These are phyloP conservation scores for Persicaria maculosa DNA, from an alignment of 148 eudicot species.

Conservation along the genomic window DNA sequence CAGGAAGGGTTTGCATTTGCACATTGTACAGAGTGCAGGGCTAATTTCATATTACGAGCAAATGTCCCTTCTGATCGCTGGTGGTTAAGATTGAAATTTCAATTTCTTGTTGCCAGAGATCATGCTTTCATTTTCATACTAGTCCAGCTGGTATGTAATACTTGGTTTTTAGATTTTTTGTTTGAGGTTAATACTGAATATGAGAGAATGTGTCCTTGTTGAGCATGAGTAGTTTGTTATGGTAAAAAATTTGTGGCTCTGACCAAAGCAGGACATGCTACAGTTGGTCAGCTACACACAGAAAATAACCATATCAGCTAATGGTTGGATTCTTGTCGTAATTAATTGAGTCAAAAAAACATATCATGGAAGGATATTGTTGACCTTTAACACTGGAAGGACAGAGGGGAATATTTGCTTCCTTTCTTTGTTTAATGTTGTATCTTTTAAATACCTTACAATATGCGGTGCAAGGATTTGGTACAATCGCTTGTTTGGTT, in stretches of 20 bases:
- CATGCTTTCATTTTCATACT: constrained; percentile 78
- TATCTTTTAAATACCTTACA: not conserved
- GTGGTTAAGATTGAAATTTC: constrained; percentile 97
- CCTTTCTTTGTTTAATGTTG: not conserved
- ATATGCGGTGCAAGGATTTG: not conserved
- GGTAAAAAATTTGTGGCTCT: not conserved
- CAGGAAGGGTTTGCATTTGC: constrained; percentile 99
- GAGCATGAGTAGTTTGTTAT: not conserved
- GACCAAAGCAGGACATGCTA: too few species aligned
- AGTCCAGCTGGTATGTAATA: constrained; percentile 77
- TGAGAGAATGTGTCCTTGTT: not conserved
- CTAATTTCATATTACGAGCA: constrained; percentile 78
- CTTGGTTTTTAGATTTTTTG: not conserved
- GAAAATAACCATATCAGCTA: not conserved
- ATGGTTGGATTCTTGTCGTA: not conserved
- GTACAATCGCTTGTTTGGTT: not conserved
- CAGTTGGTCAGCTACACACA: too few species aligned
- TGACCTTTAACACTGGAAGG: not conserved
- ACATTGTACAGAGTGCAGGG: constrained; percentile 99
- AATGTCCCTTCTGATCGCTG: constrained; percentile 96
- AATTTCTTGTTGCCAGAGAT: constrained; percentile 96
- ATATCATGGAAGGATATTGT: not conserved
- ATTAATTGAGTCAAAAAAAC: not conserved
- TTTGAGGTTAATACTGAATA: not conserved
- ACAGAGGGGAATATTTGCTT: not conserved